Percentiles rank a stretch among this genome's conserved stretches.
Evolutionary conservation across 306 rosid species (phyloP).

Genomic region (Gillenia trifoliata): DNA sequence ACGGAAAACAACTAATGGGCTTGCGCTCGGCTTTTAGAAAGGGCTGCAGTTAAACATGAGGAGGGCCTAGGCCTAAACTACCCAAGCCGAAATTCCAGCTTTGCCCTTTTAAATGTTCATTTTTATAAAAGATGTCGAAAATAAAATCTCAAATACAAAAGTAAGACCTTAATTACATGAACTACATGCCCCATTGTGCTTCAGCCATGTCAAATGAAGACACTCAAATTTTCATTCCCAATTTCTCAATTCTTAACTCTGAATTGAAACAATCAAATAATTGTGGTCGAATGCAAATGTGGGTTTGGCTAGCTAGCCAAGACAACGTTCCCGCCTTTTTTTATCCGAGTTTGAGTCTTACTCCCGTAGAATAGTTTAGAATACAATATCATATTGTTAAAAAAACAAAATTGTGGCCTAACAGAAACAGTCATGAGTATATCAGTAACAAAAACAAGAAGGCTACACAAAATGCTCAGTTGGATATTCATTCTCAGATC

Average conservation of each 20-base stretch:
- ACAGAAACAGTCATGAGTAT: background rate
- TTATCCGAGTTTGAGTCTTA: background rate
- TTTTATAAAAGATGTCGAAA: too few relatives aligned
- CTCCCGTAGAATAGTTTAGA: background rate
- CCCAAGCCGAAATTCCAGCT: background rate
- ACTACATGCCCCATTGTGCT: too few relatives aligned
- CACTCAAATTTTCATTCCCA: background rate
- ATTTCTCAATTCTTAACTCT: background rate
- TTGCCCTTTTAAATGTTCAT: background rate
- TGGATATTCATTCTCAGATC: slow-evolving; percentile 86
- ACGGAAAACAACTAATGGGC: background rate
- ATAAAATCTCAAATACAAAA: background rate
- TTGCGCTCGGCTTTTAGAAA: background rate
- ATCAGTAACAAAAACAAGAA: background rate
- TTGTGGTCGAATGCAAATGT: background rate
- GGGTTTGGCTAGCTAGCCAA: background rate
- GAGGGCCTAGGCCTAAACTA: background rate
- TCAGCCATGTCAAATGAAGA: too few relatives aligned
- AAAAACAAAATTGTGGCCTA: background rate
- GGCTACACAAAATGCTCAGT: slow-evolving; percentile 45
- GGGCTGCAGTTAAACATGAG: background rate
- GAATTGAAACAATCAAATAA: background rate
- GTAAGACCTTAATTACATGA: background rate
- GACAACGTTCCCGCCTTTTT: background rate
- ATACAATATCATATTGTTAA: background rate